A percentile compares a stretch with the other conserved stretches of the same genome.
phyloP scores from a whole-genome alignment of 257 asterid genomes.

The Nicotiana tomentosiformis region DNA sequence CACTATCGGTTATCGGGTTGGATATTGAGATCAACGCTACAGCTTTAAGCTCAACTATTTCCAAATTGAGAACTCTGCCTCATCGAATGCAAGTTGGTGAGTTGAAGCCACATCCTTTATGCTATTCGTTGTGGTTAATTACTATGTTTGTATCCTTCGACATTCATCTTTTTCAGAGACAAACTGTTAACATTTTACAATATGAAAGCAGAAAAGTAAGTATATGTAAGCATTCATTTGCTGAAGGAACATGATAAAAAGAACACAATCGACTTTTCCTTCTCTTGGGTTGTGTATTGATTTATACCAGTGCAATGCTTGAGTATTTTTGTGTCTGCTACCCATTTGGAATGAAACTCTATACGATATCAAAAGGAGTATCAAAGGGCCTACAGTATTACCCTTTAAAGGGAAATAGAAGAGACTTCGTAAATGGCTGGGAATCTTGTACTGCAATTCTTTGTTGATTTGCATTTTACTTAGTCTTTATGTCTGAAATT shows the following conservation, averaged over 20 bases:
- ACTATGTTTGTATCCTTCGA: background rate
- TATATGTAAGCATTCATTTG: too few species aligned
- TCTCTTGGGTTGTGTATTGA: background rate
- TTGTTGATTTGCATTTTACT: too few species aligned
- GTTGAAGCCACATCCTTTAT: background rate
- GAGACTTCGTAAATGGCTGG: too few species aligned
- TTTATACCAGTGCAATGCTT: background rate
- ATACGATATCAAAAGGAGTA: background rate
- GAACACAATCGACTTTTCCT: background rate
- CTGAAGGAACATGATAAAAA: too few species aligned
- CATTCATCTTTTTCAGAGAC: background rate
- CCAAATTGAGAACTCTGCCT: slow-evolving; percentile 26
- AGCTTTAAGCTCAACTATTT: slow-evolving; percentile 22
- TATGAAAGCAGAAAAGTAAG: too few species aligned
- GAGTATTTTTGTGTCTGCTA: background rate
- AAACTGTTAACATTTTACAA: background rate
- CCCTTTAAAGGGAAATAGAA: background rate
- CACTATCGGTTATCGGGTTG: slow-evolving; percentile 25
- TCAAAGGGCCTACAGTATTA: background rate
- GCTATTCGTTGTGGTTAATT: background rate
- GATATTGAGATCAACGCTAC: slow-evolving; percentile 24
- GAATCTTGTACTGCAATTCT: too few species aligned
- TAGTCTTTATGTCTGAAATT: too few species aligned
- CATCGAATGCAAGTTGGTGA: slow-evolving; percentile 36
- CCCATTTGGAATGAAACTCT: background rate